phyloP scores from a whole-genome alignment of 1,139 yeast genomes.

The Hanseniaspora uvarum region DNA sequence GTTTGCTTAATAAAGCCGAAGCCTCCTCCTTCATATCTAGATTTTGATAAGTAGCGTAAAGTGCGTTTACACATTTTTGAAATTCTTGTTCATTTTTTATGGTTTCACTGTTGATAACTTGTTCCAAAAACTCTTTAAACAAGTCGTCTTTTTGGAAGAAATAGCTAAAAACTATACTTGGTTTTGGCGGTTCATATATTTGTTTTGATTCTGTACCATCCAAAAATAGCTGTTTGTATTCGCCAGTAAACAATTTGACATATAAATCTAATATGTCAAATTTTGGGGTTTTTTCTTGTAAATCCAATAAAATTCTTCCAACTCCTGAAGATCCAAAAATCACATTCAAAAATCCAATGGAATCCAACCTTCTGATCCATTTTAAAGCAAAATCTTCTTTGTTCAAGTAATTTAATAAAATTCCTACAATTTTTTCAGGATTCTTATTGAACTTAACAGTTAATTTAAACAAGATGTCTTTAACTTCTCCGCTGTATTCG shows the following conservation, averaged over 20 bases:
- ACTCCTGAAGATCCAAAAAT: conserved; percentile 28
- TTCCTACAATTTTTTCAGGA: conserved; percentile 66
- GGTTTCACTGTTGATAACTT: conserved; percentile 42
- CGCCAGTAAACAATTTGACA: conserved; percentile 83
- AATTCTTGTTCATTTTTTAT: background rate
- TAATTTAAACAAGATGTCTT: conserved; percentile 56
- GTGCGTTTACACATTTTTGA: conserved; percentile 7
- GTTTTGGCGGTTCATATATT: conserved; percentile 85
- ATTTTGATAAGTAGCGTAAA: conserved; percentile 3
- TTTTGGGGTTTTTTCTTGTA: background rate
- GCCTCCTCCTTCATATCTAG: background rate
- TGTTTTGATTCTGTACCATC: conserved; percentile 33
- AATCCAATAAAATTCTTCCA: conserved; percentile 25
- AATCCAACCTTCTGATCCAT: conserved; percentile 58
- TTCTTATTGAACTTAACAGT: conserved; percentile 60
- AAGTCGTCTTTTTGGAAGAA: conserved; percentile 77
- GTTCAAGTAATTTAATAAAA: conserved; percentile 56
- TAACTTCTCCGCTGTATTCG: conserved; percentile 37
- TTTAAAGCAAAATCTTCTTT: conserved; percentile 55
- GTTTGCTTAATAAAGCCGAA: background rate
- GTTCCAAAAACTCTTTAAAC: conserved; percentile 88
- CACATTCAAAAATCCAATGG: conserved; percentile 70
- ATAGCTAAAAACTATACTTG: conserved; percentile 75
- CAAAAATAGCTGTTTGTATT: conserved; percentile 42
- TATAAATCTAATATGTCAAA: conserved; percentile 69